Evolutionary conservation across 208 protist species (phyloP), one percentile per base, ranked within the genome.

Genomic region (Vickermania ingenoplastis): DNA sequence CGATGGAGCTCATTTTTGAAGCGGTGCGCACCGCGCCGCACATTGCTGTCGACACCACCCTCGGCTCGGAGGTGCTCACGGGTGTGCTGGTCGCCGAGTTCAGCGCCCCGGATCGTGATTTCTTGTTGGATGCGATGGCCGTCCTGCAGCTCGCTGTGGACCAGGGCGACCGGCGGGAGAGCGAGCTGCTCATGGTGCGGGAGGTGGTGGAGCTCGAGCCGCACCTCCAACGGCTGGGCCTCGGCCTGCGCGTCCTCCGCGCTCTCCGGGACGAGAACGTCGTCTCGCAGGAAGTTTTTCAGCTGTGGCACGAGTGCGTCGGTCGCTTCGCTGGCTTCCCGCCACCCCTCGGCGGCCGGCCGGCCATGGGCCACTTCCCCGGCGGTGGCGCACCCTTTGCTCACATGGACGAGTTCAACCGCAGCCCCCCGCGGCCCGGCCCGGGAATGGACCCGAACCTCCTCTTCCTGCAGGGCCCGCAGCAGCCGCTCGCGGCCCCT

Each of bases 31-130:
- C 57, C 25, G 70, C 45, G 1, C 61, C 76, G n/a, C 74, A 67
- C 3, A 24, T 66, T 3, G 64, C 51, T 24, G 59, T 53, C 17
- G 75, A 83, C 60, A 67, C 79, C 2, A 77, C 78, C 4, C 30
- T 80, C 14, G 78, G 73, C 1, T 68, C 82, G 2, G 86, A 89
- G 59, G 66, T 93, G 41, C 27, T 90, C 17, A 86, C 77, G 61
- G 79, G 75, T 36, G 59, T 90, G 4, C 57, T 90, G 31, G 64
- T 86, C 45, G 80, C 86, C n/a, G 79, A 84, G 75, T 53, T 83
- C 52, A 65, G 70, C 58, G 31, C 25, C 65, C 61, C 56, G 53
- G 3, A 64, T 54, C 1, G 67, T 49, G 31, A 61, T 13, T 62
- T 66, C 1, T 75, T 80, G 22, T 53, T 86, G 1, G 79, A 88